Conservation (phyloP, 1,284 basidiomycete genomes). For the Psilocybe mexicana region DNA sequence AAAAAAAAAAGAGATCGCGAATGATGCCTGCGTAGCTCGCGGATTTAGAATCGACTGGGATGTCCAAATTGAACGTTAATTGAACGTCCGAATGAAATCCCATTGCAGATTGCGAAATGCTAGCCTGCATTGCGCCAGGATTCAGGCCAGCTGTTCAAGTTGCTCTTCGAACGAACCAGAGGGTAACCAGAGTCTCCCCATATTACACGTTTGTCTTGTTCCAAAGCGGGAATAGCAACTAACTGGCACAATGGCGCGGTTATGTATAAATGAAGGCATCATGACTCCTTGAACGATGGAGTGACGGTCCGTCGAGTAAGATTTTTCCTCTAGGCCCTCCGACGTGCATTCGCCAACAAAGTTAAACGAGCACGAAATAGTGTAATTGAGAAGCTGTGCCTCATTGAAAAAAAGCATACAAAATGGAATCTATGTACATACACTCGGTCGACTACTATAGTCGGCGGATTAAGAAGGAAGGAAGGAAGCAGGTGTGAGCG, state of each 20-base stretch:
- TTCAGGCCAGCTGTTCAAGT: too few species aligned
- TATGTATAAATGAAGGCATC: not conserved
- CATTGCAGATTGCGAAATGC: too few species aligned
- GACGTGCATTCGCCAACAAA: conserved; percentile 11
- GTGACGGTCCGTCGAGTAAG: not conserved
- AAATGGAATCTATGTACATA: conserved; percentile 14
- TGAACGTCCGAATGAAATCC: too few species aligned
- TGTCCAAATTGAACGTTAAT: too few species aligned
- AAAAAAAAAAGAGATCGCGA: too few species aligned
- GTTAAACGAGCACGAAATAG: conserved; percentile 16
- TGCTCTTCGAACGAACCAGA: not conserved
- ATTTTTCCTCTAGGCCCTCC: not conserved
- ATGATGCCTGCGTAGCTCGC: too few species aligned
- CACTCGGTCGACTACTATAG: not conserved
- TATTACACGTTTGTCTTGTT: not conserved
- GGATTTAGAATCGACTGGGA: too few species aligned
- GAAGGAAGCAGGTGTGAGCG: not conserved
- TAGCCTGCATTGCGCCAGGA: too few species aligned
- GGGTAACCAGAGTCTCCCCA: not conserved
- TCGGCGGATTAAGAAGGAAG: conserved; percentile 1
- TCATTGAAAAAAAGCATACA: conserved; percentile 6
- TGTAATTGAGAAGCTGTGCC: conserved; percentile 15
- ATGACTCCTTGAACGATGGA: not conserved
- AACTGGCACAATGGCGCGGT: not conserved
- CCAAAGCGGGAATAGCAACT: conserved; percentile 1